These are phyloP conservation scores for Chlamydomonas incerta DNA, from an alignment of 139 green algal genomes.

Conservation along the genomic window DNA sequence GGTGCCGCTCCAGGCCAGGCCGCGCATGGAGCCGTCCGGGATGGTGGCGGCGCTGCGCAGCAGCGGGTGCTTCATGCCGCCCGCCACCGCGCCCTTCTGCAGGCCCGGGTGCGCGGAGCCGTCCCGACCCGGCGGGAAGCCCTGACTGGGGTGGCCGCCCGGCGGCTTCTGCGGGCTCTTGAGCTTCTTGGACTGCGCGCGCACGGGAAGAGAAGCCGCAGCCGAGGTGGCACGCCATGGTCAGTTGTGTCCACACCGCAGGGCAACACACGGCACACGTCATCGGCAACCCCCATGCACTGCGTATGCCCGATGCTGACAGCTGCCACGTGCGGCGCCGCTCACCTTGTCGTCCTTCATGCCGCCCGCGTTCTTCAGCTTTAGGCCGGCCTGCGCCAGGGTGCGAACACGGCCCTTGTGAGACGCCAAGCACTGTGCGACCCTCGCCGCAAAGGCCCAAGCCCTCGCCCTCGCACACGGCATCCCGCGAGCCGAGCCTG, in stretches of 20 bases:
- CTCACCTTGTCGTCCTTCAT: conserved; percentile 39
- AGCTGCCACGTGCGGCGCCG: too few relatives aligned
- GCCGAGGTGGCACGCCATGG: too few relatives aligned
- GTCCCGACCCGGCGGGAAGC: neutral
- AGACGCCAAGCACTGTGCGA: too few relatives aligned
- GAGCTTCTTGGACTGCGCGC: conserved; percentile 28
- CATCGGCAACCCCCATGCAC: too few relatives aligned
- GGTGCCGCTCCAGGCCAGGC: conserved; percentile 6
- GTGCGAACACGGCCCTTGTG: too few relatives aligned
- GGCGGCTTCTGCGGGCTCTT: conserved; percentile 38
- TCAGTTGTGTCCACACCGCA: too few relatives aligned
- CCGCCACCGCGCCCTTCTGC: neutral
- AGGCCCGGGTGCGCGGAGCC: neutral
- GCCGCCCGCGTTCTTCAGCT: conserved; percentile 6
- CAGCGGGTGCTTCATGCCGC: conserved; percentile 23
- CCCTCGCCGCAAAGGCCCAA: too few relatives aligned
- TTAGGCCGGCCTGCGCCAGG: neutral
- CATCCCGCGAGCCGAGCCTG: too few relatives aligned
- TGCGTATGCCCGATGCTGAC: too few relatives aligned
- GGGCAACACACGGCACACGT: too few relatives aligned
- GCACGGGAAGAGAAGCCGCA: neutral
- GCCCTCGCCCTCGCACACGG: too few relatives aligned
- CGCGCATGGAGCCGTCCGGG: conserved; percentile 12
- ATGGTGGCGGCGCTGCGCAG: neutral
- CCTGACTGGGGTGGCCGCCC: neutral